Percentiles rank a stretch among this genome's conserved stretches.
These are phyloP conservation scores for Acanthamoeba triangularis DNA, from an alignment of 208 protist genomes.

Conservation along the genomic window DNA sequence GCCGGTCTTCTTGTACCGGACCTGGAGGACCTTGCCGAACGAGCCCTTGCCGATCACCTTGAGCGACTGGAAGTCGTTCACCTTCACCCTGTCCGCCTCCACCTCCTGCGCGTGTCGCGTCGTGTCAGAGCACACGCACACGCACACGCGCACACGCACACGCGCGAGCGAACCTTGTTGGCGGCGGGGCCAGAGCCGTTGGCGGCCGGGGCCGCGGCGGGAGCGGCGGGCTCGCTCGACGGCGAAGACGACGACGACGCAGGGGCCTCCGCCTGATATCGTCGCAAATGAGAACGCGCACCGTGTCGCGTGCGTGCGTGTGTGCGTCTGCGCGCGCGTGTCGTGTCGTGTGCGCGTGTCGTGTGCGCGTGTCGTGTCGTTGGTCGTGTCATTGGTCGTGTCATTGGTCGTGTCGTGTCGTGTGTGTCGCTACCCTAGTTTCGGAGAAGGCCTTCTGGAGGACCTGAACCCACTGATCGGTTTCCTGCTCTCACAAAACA, in stretches of 20 bases:
- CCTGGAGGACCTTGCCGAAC: conserved; percentile 79
- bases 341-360: too few relatives aligned
- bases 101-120: not conserved
- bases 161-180: conserved; percentile 8
- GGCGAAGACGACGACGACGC: not conserved
- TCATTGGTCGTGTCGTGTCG: too few relatives aligned
- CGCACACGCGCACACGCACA: not conserved
- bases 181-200: not conserved
- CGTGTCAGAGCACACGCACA: too few relatives aligned
- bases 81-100: not conserved
- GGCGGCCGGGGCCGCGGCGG: too few relatives aligned
- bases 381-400: too few relatives aligned
- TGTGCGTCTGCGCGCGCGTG: not conserved
- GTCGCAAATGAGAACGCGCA: too few relatives aligned
- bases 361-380: too few relatives aligned
- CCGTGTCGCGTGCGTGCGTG: not conserved
- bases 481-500: not conserved
- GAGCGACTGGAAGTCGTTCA: conserved; percentile 11
- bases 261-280: not conserved
- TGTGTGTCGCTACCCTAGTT: not conserved
- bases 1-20: conserved; percentile 86
- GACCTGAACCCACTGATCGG: not conserved
- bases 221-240: too few relatives aligned
- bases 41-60: not conserved
- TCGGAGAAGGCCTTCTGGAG: not conserved